These are phyloP conservation scores for Ulmus americana DNA, from an alignment of 331 rosid species.

Conservation along the genomic window DNA sequence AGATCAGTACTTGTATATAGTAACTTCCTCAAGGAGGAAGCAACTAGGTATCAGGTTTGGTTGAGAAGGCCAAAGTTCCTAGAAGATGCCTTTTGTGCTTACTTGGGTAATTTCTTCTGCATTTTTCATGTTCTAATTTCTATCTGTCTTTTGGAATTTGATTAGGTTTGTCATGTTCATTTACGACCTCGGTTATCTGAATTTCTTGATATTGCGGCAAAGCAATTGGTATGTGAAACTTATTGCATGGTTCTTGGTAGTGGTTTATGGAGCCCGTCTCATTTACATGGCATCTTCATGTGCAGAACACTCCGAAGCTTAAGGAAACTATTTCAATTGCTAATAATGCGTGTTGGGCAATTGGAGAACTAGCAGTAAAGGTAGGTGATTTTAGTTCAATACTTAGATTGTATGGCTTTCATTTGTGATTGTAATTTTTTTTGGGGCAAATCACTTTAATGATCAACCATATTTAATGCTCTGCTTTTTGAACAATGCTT, in stretches of 20 bases:
- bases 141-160: constrained; percentile 23
- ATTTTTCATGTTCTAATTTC: not conserved
- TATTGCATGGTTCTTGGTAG: constrained; percentile 8
- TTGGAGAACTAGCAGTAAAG: constrained; percentile 96
- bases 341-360: constrained; percentile 99
- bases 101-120: constrained; percentile 1
- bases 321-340: constrained; percentile 85
- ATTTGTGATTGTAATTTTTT: not conserved
- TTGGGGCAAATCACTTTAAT: not conserved
- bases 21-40: not conserved
- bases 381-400: constrained; percentile 34
- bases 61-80: constrained; percentile 3
- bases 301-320: constrained; percentile 71
- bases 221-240: constrained; percentile 72
- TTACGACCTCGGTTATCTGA: constrained; percentile 75
- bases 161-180: constrained; percentile 77
- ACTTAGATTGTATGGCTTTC: not conserved
- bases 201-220: constrained; percentile 76
- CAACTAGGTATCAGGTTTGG: constrained; percentile 2
- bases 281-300: constrained; percentile 22
- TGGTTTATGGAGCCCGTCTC: constrained; percentile 17
- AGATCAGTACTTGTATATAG: not conserved
- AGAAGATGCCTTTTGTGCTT: not conserved
- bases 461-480: not conserved
- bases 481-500: not conserved